These are phyloP conservation scores for Trypanosoma melophagium DNA, from an alignment of 208 protist genomes.

Conservation along the genomic window DNA sequence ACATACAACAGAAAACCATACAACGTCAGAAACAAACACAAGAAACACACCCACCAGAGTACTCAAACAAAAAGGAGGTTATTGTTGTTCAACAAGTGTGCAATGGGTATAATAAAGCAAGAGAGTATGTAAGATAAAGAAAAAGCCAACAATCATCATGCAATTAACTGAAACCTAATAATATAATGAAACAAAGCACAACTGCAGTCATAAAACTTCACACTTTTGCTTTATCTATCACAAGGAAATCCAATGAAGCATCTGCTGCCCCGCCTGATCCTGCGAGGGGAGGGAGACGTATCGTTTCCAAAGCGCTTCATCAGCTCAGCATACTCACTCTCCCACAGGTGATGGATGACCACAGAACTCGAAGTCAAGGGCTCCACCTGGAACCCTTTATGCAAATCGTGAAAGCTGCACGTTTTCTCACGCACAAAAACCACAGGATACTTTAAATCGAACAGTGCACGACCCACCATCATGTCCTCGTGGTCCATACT, in stretches of 20 bases:
- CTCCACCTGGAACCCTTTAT: background rate
- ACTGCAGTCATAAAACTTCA: background rate
- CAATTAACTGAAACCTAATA: too few species aligned
- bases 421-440: background rate
- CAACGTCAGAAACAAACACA: too few species aligned
- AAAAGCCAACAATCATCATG: too few species aligned
- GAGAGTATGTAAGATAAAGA: background rate
- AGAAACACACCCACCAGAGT: too few species aligned
- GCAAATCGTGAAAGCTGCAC: constrained; percentile 18
- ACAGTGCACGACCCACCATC: constrained; percentile 9
- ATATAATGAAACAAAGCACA: background rate
- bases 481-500: constrained; percentile 13
- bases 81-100: background rate
- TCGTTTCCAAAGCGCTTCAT: constrained; percentile 4
- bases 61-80: background rate
- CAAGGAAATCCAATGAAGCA: background rate
- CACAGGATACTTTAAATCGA: background rate
- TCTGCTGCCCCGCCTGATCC: background rate
- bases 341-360: constrained; percentile 9
- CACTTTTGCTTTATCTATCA: background rate
- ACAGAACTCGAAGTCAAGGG: background rate
- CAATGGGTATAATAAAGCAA: background rate
- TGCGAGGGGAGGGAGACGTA: background rate
- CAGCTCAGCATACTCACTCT: constrained; percentile 15
- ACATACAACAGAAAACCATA: too few species aligned